Conservation (phyloP, 768 basidiomycete species). For the Lentinula edodes region DNA sequence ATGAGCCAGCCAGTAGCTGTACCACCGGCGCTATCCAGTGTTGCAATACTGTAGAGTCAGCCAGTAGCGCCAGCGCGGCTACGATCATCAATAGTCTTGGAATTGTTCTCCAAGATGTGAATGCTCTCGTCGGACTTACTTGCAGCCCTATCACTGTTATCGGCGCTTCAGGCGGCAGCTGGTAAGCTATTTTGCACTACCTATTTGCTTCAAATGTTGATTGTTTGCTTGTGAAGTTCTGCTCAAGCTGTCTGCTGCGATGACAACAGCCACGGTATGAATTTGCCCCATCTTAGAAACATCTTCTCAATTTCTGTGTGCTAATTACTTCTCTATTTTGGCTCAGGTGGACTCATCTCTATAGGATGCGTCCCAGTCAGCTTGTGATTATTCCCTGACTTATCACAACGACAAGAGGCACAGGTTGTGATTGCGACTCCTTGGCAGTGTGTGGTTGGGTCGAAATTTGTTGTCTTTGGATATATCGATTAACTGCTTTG, state of each 20-base stretch:
- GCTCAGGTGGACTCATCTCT: neutral
- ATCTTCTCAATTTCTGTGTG: neutral
- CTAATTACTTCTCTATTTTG: neutral
- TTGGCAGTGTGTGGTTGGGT: too few species aligned
- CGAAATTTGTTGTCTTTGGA: too few species aligned
- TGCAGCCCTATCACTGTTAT: conserved; percentile 1
- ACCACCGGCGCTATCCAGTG: conserved; percentile 15
- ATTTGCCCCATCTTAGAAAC: too few species aligned
- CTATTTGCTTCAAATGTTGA: neutral
- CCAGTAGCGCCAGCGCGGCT: neutral
- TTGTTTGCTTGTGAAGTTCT: neutral
- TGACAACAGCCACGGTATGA: neutral
- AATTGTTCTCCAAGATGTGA: conserved; percentile 4
- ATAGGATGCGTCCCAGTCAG: neutral
- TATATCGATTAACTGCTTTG: too few species aligned
- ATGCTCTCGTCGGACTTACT: conserved; percentile 2
- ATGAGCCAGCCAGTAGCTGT: conserved; percentile 11
- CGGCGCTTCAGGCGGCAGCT: neutral
- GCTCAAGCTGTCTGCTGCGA: conserved; percentile 1
- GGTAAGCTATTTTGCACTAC: neutral
- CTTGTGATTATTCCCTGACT: neutral
- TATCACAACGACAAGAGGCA: too few species aligned
- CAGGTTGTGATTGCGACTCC: too few species aligned
- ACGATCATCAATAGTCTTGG: neutral
- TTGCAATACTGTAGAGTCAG: conserved; percentile 10